These are phyloP conservation scores for Kwoniella shivajii DNA, from an alignment of 1,284 basidiomycete species.

Conservation along the genomic window DNA sequence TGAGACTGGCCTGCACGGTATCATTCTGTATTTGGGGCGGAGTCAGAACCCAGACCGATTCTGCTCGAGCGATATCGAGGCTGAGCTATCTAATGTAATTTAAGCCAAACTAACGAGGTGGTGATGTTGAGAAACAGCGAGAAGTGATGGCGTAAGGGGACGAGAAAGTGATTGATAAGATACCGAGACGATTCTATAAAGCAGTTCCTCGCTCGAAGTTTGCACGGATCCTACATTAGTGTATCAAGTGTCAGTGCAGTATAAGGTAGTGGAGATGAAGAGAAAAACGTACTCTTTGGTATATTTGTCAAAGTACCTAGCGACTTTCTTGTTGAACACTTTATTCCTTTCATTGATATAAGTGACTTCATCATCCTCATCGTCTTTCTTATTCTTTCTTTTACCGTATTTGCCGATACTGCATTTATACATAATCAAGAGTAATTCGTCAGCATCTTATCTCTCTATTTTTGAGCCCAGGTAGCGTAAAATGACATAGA, in stretches of 20 bases:
- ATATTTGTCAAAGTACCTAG: constrained; percentile 96
- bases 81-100: too few species aligned
- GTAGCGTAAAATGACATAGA: too few species aligned
- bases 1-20: too few species aligned
- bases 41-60: too few species aligned
- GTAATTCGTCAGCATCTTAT: neutral
- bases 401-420: constrained; percentile 76
- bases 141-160: neutral
- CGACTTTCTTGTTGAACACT: constrained; percentile 99
- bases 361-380: constrained; percentile 91
- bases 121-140: neutral
- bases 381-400: constrained; percentile 78
- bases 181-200: constrained; percentile 57
- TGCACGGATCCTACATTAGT: constrained; percentile 66
- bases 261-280: neutral
- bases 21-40: too few species aligned
- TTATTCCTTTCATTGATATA: constrained; percentile 99
- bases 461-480: neutral
- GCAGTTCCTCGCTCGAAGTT: constrained; percentile 96
- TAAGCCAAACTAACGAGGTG: too few species aligned
- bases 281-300: constrained; percentile 66
- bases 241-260: neutral
- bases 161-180: neutral
- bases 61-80: too few species aligned
- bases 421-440: neutral